These are phyloP conservation scores for Mesembryanthemum crystallinum DNA, from an alignment of 148 eudicot genomes.

Conservation along the genomic window DNA sequence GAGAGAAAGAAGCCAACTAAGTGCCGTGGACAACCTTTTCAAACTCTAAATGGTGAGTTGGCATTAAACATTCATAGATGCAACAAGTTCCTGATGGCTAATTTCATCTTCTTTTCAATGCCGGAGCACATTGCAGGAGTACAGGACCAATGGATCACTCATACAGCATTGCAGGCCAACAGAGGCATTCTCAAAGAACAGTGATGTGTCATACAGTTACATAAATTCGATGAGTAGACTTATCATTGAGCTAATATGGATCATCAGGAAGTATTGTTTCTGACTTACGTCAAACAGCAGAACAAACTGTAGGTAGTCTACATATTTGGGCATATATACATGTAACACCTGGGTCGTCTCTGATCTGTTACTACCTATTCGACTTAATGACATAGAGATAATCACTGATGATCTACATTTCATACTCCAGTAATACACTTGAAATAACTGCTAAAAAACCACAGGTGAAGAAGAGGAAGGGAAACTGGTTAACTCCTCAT, in stretches of 20 bases:
- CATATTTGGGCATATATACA: background rate
- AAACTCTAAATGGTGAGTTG: background rate
- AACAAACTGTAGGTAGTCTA: background rate
- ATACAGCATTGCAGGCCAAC: background rate
- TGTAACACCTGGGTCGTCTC: background rate
- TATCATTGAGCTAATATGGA: background rate
- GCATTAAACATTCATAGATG: background rate
- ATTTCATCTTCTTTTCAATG: background rate
- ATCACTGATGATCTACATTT: background rate
- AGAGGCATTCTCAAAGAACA: background rate
- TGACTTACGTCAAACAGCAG: no score
- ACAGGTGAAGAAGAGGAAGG: background rate
- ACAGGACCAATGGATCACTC: background rate
- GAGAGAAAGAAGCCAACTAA: background rate
- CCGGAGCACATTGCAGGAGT: background rate
- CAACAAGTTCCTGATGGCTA: background rate
- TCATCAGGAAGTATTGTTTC: background rate
- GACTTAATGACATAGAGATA: background rate
- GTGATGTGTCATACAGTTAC: background rate
- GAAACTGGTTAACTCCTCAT: background rate
- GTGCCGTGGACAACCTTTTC: background rate
- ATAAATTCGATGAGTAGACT: background rate
- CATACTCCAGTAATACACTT: background rate
- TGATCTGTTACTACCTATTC: background rate
- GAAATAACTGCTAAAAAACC: no score